Conservation (phyloP, 2,329 filamentous ascomycete genomes). For the Alternaria novae-zelandiae region DNA sequence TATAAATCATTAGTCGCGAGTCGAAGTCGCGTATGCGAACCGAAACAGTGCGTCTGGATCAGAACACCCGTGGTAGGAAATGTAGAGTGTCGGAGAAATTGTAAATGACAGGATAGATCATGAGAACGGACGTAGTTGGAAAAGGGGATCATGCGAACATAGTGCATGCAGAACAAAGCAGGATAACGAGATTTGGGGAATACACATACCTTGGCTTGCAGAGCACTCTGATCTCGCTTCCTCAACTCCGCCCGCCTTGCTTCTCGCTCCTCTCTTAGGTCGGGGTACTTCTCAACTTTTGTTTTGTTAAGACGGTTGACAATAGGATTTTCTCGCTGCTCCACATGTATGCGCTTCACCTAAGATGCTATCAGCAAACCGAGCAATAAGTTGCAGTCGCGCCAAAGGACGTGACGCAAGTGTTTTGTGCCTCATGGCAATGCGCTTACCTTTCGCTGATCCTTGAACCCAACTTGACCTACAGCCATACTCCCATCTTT, state of each 20-base stretch:
- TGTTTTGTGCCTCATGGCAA: neutral
- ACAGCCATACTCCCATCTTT: constrained; percentile 96
- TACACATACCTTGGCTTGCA: constrained; percentile 64
- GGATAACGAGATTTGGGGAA: neutral
- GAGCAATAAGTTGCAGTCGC: neutral
- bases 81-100: neutral
- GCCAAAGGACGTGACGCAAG: neutral
- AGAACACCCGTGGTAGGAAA: neutral
- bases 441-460: constrained; percentile 68
- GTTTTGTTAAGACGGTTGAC: constrained; percentile 99
- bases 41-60: neutral
- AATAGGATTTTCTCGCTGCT: constrained; percentile 82
- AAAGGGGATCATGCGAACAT: neutral
- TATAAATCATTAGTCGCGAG: constrained; percentile 41
- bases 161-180: neutral
- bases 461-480: constrained; percentile 94
- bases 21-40: neutral
- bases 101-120: neutral
- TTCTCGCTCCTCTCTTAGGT: constrained; percentile 82
- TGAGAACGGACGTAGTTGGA: neutral
- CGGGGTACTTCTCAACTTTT: constrained; percentile 83
- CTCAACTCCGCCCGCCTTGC: constrained; percentile 74
- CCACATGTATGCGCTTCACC: constrained; percentile 82
- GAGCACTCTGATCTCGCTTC: constrained; percentile 70
- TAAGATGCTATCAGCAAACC: constrained; percentile 36